Evolutionary conservation across 2,329 filamentous ascomycete genomes (phyloP), one percentile per base, ranked within the genome.

Genomic region (Esteya vermicola): DNA sequence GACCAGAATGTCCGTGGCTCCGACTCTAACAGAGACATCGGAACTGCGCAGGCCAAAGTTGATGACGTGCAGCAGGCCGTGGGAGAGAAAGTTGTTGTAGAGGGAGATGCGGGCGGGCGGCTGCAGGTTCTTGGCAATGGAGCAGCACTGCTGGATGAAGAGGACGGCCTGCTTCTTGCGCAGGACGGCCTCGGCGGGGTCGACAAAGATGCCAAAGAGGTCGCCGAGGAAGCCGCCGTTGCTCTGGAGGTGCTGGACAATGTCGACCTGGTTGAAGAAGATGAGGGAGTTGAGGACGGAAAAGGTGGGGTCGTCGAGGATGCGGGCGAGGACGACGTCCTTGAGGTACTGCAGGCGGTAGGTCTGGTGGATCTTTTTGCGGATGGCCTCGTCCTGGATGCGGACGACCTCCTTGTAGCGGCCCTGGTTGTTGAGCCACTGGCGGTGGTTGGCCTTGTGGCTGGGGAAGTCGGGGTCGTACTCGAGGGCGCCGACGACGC

Each of bases 241-340:
- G 21, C 69, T 70, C 58, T 95, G 88, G n/a, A 98, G 69, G 59
- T 96, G 85, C 54, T 89, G 84, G 37, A 98, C 81, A 54, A 98
- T 95, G 54, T 96, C 91, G 51, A 96, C 88, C 63, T 98, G 91
- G 62, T 96, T 91, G 69, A 93, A 98, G 65, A 95, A 98, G 50
- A 98, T 98, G 51, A 96, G 72, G 38, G 86, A 94, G 61, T 96
- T 98, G 48, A 98, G 77, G 21, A 96, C 88, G 20, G 85, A 93
- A 58, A 96, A 98, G 18, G 91, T 98, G 37, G 89, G 89, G 57
- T 98, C 91, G 60, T 98, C 91, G 45, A 98, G 70, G 47, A 98
- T 96, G 46, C 91, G 78, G 23, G 91, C 91, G 33, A 98, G 72
- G 1, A 96, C 89, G n/a, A 98, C 91, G 53, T 98, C 91, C 58